Evolutionary conservation across 768 basidiomycete species (phyloP).

Genomic region (Psilocybe cubensis): DNA sequence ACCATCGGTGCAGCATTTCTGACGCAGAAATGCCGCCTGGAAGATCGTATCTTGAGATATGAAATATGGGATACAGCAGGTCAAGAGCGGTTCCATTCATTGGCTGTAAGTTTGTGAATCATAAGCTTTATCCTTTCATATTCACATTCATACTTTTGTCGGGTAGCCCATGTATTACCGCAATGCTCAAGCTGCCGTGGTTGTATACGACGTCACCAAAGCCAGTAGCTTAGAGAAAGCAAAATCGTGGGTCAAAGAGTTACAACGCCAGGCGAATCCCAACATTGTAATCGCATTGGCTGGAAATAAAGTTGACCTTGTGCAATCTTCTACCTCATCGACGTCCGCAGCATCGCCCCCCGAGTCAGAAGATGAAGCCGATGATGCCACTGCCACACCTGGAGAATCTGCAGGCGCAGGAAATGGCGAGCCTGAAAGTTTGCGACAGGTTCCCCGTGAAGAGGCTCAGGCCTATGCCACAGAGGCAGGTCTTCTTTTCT

Average conservation of each 20-base stretch:
- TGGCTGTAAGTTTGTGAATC: constrained; percentile 65
- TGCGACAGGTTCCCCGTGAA: constrained; percentile 90
- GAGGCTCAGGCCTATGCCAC: constrained; percentile 97
- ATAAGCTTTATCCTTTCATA: not conserved
- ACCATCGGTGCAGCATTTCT: constrained; percentile 97
- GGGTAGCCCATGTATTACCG: constrained; percentile 96
- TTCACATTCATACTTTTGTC: constrained; percentile 15
- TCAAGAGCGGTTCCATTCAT: constrained; percentile 96
- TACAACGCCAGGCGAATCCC: constrained; percentile 97
- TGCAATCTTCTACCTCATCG: constrained; percentile 64
- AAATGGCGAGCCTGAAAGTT: constrained; percentile 63
- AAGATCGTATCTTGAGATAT: constrained; percentile 91
- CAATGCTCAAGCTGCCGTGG: constrained; percentile 96
- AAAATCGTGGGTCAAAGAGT: constrained; percentile 99
- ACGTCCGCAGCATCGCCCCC: constrained; percentile 50
- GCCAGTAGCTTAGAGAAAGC: constrained; percentile 96
- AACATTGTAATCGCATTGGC: constrained; percentile 99
- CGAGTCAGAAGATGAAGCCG: constrained; percentile 87
- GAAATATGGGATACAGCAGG: constrained; percentile 99
- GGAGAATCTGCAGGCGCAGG: constrained; percentile 64
- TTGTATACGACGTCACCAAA: constrained; percentile 98
- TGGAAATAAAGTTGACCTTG: constrained; percentile 96
- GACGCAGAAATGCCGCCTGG: constrained; percentile 93
- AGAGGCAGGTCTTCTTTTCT: constrained; percentile 94
- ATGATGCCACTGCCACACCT: constrained; percentile 90